Evolutionary conservation across 768 basidiomycete species (phyloP), one percentile per base, ranked within the genome.

Genomic region (Xerocomus potaroensis): DNA sequence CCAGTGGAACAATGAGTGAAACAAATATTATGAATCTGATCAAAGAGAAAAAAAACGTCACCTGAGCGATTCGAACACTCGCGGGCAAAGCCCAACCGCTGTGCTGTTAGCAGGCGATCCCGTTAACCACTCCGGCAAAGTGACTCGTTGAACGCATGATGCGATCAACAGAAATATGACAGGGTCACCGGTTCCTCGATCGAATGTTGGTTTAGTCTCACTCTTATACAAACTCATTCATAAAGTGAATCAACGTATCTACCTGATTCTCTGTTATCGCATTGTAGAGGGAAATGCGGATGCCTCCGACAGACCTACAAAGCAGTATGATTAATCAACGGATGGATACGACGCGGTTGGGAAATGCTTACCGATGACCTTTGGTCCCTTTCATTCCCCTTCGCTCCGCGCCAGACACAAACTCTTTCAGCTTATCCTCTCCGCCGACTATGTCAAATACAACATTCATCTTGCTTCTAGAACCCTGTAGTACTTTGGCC

Each of bases 61-160:
- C 75, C 75, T 78, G 73, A 66, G 75, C 74, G 75, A 77, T 76
- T 77, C 75, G 76, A 77, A 77, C 76, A 74, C 75, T 66, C 75
- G 75, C 75, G 75, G 69, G 72, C 75, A 78, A 74, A 76, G 76
- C 72, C 69, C 75, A 77, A 76, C 74, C 75, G 75, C 75, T 78
- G 22, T 41, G 54, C 65, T 63, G 42, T 36, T 83, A 83, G 80
- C 81, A 83, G 82, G 81, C 79, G 77, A 81, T 80, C 79, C 80
- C 80, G 81, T 87, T 88, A 87, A 89, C 86, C 86, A 87, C 87
- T 89, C 86, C 85, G 86, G 85, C 85, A 89, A 87, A 87, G 86
- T 86, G 83, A 85, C 83, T 48, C 58, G n/a, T n/a, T n/a, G n/a
- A n/a, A n/a, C n/a, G n/a, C n/a, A n/a, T n/a, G n/a, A n/a, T n/a